Evolutionary conservation across 2,329 filamentous ascomycete species (phyloP), one percentile per base, ranked within the genome.

Genomic region (Emmonsia crescens): DNA sequence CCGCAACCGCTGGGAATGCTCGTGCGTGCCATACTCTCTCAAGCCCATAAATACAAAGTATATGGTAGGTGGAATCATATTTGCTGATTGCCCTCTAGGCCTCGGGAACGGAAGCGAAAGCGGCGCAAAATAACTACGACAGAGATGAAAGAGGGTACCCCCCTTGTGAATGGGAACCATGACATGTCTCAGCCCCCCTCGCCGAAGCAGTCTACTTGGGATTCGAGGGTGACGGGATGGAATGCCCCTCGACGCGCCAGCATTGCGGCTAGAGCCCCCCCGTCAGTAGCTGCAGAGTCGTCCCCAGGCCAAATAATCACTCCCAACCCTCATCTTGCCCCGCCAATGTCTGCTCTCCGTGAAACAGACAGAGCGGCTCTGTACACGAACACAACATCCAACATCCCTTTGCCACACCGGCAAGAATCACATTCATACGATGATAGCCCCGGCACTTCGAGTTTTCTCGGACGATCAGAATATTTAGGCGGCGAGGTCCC

Each of bases 381-480:
- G 27, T 57, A 46, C 29, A 29, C 55, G 3, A 57, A 27, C 38
- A 31, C 38, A 31, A n/a, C 55, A 14, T 10, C 40, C 36, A 57
- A 9, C 21, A 16, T 33, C 19, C 31, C 57, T 24, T 27, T 51
- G n/a, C 31, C 57, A 33, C 31, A 60, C 36, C 57, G 48, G 54
- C 61, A 56, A 57, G 65, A 65, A 19, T 54, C 65, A 49, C 61
- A 59, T 61, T 51, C 65, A 36, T 64, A 65, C 38, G 62, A 63
- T 29, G 57, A 60, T 31, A 65, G 65, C 31, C 63, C 67, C 5
- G 62, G 62, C 6, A 67, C 65, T 46, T 63, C 62, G 19, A 70
- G 68, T n/a, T 72, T 69, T 31, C 67, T 72, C 57, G 70, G 68
- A 24, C 67, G 70, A n/a, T 68, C 68, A 31, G 67, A 70, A 48